These are phyloP conservation scores for Rhizophora apiculata DNA, from an alignment of 345 rosid species.

Conservation along the genomic window DNA sequence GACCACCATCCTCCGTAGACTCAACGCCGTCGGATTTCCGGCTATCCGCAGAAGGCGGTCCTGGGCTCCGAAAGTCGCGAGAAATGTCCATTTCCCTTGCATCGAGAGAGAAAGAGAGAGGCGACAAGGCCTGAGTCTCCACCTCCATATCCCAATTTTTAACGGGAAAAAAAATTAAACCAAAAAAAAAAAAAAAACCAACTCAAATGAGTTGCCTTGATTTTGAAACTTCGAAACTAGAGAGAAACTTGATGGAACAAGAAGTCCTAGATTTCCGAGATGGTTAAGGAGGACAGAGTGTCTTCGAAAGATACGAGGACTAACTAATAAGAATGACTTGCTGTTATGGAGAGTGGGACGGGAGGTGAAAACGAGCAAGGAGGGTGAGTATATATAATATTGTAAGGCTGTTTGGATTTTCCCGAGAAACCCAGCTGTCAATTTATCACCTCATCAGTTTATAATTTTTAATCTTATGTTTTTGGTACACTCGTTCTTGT, in stretches of 20 bases:
- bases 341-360: neutral
- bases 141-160: slow-evolving; percentile 37
- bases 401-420: neutral
- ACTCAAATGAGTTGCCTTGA: too few species aligned
- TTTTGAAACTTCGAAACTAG: too few species aligned
- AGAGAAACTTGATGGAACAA: too few species aligned
- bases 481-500: neutral
- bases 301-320: neutral
- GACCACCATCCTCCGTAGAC: neutral
- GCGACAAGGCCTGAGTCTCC: slow-evolving; percentile 31
- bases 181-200: neutral
- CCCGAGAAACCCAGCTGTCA: neutral
- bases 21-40: neutral
- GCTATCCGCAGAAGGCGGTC: slow-evolving; percentile 1
- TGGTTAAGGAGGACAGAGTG: too few species aligned
- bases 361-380: too few species aligned
- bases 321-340: neutral
- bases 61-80: slow-evolving; percentile 9
- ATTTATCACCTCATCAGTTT: neutral
- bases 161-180: neutral
- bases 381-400: too few species aligned
- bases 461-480: neutral
- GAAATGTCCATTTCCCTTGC: slow-evolving; percentile 18
- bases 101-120: slow-evolving; percentile 28
- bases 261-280: too few species aligned